A percentile compares a stretch with the other conserved stretches of the same genome.
phyloP scores from a whole-genome alignment of 2,329 filamentous ascomycete species.

The Fusarium sp. region DNA sequence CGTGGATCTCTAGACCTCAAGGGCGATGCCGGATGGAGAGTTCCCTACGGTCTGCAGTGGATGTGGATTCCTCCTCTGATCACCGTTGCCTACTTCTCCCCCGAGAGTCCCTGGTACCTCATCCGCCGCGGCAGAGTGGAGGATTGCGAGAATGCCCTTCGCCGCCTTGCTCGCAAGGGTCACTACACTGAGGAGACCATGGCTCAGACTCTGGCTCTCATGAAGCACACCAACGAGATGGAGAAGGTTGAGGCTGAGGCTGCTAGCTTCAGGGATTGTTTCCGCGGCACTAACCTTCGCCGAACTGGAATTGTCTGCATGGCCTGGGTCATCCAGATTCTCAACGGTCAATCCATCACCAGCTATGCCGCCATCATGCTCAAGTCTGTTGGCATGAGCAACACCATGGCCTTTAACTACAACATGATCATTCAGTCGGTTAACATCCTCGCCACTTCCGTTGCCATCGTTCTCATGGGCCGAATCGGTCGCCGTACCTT shows the following conservation, averaged over 20 bases:
- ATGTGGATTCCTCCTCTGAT: slow-evolving; percentile 60
- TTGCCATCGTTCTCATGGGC: slow-evolving; percentile 57
- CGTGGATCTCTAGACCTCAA: slow-evolving; percentile 54
- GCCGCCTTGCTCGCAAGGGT: slow-evolving; percentile 54
- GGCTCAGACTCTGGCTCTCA: slow-evolving; percentile 57
- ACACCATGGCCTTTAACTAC: slow-evolving; percentile 58
- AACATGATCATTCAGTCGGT: slow-evolving; percentile 64
- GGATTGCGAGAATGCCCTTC: slow-evolving; percentile 56
- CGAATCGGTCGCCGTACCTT: slow-evolving; percentile 57
- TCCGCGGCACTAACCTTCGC: slow-evolving; percentile 59
- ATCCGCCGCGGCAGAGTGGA: slow-evolving; percentile 57
- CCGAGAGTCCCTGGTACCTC: slow-evolving; percentile 65
- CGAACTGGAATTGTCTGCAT: slow-evolving; percentile 56
- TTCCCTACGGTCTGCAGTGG: slow-evolving; percentile 65
- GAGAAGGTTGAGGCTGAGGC: slow-evolving; percentile 58
- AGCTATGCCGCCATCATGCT: slow-evolving; percentile 67
- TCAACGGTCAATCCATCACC: slow-evolving; percentile 63
- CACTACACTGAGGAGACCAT: slow-evolving; percentile 56
- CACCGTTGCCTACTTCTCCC: slow-evolving; percentile 57
- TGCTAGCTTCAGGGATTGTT: slow-evolving; percentile 64
- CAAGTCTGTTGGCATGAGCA: slow-evolving; percentile 62
- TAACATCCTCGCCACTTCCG: slow-evolving; percentile 57
- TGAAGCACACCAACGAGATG: slow-evolving; percentile 58
- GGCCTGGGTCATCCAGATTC: slow-evolving; percentile 51
- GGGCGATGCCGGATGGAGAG: slow-evolving; percentile 60